A percentile compares a stretch with the other conserved stretches of the same genome.
Conservation (phyloP, 257 asterid genomes). For the Cordia subcordata region DNA sequence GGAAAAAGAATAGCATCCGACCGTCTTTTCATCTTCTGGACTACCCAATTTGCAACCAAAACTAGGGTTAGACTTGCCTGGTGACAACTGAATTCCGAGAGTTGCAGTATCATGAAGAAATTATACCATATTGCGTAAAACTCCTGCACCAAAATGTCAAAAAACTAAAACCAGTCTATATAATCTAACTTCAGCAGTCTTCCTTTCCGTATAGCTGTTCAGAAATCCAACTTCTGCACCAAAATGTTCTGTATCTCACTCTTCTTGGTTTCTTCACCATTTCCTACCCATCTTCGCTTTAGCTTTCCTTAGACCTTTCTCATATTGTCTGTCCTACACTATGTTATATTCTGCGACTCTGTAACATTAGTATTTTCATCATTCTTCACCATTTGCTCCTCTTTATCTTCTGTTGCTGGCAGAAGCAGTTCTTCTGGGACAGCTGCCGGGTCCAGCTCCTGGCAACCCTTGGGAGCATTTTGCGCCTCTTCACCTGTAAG, state of each 20-base stretch:
- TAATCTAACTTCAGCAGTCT: neutral
- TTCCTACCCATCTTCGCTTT: neutral
- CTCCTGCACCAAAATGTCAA: neutral
- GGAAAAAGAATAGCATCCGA: neutral
- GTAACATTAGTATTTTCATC: neutral
- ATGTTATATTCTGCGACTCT: neutral
- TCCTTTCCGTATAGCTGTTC: constrained; percentile 1
- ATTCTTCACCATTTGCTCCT: neutral
- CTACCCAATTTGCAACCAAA: constrained; percentile 7
- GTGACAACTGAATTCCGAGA: neutral
- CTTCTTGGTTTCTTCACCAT: neutral
- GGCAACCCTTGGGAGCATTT: constrained; percentile 27
- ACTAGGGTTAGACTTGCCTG: constrained; percentile 5
- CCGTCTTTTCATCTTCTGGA: neutral
- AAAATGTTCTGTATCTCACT: neutral
- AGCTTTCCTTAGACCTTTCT: neutral
- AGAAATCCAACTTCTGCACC: neutral
- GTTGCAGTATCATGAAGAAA: neutral
- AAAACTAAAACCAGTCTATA: neutral
- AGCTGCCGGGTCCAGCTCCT: constrained; percentile 36
- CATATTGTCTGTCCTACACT: neutral
- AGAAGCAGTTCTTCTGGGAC: constrained; percentile 55
- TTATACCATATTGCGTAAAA: neutral
- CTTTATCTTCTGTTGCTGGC: constrained; percentile 27
- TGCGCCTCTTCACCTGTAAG: constrained; percentile 29